These are phyloP conservation scores for Suillus subalutaceus DNA, from an alignment of 768 basidiomycete genomes.

Conservation along the genomic window DNA sequence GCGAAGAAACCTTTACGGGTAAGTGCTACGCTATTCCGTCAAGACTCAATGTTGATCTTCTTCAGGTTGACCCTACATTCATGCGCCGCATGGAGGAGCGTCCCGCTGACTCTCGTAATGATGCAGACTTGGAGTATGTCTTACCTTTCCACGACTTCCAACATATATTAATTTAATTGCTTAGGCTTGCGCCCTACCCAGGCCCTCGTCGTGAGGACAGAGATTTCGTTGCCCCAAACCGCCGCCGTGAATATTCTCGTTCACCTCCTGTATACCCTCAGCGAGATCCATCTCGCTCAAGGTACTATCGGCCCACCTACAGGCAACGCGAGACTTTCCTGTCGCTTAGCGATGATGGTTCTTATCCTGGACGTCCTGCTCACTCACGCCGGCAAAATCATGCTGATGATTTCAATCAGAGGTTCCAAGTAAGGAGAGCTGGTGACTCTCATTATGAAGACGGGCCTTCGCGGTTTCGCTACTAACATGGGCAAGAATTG, in stretches of 20 bases:
- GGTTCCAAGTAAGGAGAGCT: neutral
- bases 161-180: neutral
- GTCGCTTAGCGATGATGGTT: neutral
- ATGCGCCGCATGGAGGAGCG: neutral
- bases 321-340: neutral
- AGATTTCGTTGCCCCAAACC: neutral
- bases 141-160: neutral
- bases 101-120: neutral
- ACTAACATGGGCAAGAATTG: neutral
- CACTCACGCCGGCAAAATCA: neutral
- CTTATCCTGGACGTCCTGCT: neutral
- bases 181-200: neutral
- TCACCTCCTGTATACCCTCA: neutral
- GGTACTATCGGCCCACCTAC: neutral
- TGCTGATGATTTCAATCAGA: neutral
- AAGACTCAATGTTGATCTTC: neutral
- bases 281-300: neutral
- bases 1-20: neutral
- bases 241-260: neutral
- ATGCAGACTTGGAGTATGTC: neutral
- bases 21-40: neutral
- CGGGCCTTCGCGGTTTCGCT: neutral
- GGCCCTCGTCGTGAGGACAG: neutral
- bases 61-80: neutral
- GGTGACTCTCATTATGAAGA: neutral